These are phyloP conservation scores for Graphiopsis chlorocephala DNA, from an alignment of 2,329 filamentous ascomycete genomes.

Conservation along the genomic window DNA sequence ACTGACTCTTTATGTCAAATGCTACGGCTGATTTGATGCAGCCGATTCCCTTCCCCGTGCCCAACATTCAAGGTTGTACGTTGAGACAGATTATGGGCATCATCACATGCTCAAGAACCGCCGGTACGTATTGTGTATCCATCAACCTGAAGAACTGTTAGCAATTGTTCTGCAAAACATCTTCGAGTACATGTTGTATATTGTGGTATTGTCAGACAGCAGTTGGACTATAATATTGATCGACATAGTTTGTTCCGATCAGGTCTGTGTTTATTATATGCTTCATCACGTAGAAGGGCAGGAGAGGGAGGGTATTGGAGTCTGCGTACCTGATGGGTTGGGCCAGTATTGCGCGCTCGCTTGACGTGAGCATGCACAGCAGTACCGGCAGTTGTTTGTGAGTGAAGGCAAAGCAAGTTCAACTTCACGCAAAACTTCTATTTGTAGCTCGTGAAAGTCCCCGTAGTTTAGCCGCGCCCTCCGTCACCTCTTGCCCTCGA, in stretches of 20 bases:
- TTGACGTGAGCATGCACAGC: background rate
- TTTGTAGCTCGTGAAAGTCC: conserved; percentile 1
- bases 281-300: conserved; percentile 14
- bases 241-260: conserved; percentile 15
- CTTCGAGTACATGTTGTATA: conserved; percentile 2
- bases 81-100: background rate
- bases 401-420: background rate
- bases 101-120: background rate
- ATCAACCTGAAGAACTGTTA: background rate
- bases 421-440: background rate
- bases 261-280: conserved; percentile 17
- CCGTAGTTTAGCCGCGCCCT: background rate
- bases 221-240: conserved; percentile 18
- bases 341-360: background rate
- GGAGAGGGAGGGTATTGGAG: background rate
- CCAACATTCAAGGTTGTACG: background rate
- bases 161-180: background rate
- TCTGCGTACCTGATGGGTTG: background rate
- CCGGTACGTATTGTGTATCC: background rate
- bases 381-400: conserved; percentile 1
- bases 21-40: background rate
- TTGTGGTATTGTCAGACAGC: conserved; percentile 16
- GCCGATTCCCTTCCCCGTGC: background rate
- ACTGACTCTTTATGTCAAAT: background rate
- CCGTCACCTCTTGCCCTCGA: conserved; percentile 1